phyloP scores from a whole-genome alignment of 2,329 filamentous ascomycete species.

The Tolypocladium endophyticum region DNA sequence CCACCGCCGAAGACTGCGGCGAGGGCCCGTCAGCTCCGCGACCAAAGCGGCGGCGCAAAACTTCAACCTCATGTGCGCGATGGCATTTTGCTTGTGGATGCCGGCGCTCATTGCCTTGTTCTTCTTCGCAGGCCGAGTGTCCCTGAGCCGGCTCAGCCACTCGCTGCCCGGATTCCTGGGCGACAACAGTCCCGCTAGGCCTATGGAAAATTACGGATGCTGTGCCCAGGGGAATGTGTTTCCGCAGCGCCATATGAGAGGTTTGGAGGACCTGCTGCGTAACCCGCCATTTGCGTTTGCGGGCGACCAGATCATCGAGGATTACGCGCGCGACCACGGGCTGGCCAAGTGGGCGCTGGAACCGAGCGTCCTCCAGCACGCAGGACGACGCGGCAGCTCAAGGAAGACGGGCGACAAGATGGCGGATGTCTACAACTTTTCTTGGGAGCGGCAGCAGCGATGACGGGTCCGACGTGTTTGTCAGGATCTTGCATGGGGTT shows the following conservation, averaged over 20 bases:
- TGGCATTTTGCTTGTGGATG: slow-evolving; percentile 18
- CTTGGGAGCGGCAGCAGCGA: slow-evolving; percentile 10
- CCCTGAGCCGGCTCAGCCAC: slow-evolving; percentile 14
- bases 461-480: background rate
- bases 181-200: slow-evolving; percentile 10
- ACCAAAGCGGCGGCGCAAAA: slow-evolving; percentile 6
- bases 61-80: slow-evolving; percentile 13
- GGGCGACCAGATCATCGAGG: slow-evolving; percentile 24
- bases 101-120: slow-evolving; percentile 19
- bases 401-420: too few species aligned
- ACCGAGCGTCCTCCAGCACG: slow-evolving; percentile 26
- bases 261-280: slow-evolving; percentile 14
- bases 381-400: slow-evolving; percentile 11
- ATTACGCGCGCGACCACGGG: slow-evolving; percentile 16
- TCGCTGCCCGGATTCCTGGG: slow-evolving; percentile 2
- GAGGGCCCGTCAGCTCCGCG: background rate
- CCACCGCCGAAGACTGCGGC: background rate
- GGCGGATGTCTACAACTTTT: slow-evolving; percentile 23
- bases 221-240: slow-evolving; percentile 27
- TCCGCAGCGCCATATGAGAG: slow-evolving; percentile 17
- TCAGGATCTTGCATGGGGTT: background rate
- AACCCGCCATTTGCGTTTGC: slow-evolving; percentile 21
- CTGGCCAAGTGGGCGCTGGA: slow-evolving; percentile 25
- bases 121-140: slow-evolving; percentile 17
- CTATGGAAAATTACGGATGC: slow-evolving; percentile 27